A percentile compares a stretch with the other conserved stretches of the same genome.
These are phyloP conservation scores for Cladorrhinum sp. DNA, from an alignment of 2,329 filamentous ascomycete species.

Conservation along the genomic window DNA sequence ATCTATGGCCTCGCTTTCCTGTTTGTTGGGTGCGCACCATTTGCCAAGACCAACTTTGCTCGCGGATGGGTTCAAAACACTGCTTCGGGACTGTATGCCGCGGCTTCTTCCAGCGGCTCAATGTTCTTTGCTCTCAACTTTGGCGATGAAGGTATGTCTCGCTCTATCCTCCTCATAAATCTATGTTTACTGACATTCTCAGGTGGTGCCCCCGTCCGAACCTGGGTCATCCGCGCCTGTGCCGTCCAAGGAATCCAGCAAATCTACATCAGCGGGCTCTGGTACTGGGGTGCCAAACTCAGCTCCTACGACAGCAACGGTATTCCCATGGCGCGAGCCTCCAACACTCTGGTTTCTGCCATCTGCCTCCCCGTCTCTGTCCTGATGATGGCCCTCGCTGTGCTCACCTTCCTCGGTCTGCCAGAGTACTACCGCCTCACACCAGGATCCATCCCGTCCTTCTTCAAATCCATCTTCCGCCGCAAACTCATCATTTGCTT, in stretches of 20 bases:
- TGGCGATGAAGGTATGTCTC: slow-evolving; percentile 46
- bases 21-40: slow-evolving; percentile 59
- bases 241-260: slow-evolving; percentile 65
- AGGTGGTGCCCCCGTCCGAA: slow-evolving; percentile 57
- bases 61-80: slow-evolving; percentile 54
- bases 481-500: slow-evolving; percentile 64
- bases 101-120: slow-evolving; percentile 59
- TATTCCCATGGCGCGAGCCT: slow-evolving; percentile 33
- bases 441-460: slow-evolving; percentile 61
- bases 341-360: slow-evolving; percentile 35
- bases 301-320: slow-evolving; percentile 43
- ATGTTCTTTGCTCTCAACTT: slow-evolving; percentile 67
- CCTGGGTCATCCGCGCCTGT: slow-evolving; percentile 65
- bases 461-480: slow-evolving; percentile 58
- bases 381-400: slow-evolving; percentile 53
- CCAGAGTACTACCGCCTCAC: slow-evolving; percentile 63
- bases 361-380: slow-evolving; percentile 56
- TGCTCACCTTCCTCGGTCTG: slow-evolving; percentile 55
- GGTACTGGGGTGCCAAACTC: slow-evolving; percentile 62
- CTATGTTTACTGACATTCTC: not conserved
- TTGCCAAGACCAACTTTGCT: slow-evolving; percentile 34
- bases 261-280: slow-evolving; percentile 60
- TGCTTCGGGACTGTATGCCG: slow-evolving; percentile 58
- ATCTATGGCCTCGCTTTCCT: slow-evolving; percentile 62
- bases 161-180: not conserved